Evolutionary conservation across 495 filamentous ascomycete genomes (phyloP), one percentile per base, ranked within the genome.

Genomic region (Penicillium pulvis): DNA sequence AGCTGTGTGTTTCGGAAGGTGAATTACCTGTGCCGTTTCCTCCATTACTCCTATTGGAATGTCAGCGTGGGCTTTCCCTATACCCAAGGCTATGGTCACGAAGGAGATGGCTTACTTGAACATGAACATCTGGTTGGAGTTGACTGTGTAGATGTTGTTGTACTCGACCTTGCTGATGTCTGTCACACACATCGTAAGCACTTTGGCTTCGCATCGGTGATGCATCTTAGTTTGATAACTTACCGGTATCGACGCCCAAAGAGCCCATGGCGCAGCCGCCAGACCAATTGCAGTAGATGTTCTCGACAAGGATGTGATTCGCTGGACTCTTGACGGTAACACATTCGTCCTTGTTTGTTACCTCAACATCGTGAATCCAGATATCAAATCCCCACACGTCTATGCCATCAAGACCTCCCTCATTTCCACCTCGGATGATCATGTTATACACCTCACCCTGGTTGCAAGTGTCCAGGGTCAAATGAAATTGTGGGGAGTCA

Each of bases 61-160:
- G 9, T 59, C 23, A 58, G 48, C 1, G 16, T 28, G n/a, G 16
- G n/a, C n/a, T 52, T 41, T 16, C 11, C 12, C 8, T 51, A 52
- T 23, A 9, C 24, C 3, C 44, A 23, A 33, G n/a, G n/a, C 35
- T 5, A 33, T 39, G 4, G 24, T 14, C 20, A 23, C 1, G 20
- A 23, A 2, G 31, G 30, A 35, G 11, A 23, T 17, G 6, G 20
- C 58, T 6, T 51, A 60, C 53, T 85, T 85, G 68, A 85, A 79
- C 80, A 85, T 83, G 48, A 79, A 71, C 79, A 83, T 83, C 60
- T 83, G 80, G 65, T 81, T 84, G 26, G 70, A 71, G 20, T 78
- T 64, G 53, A 69, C 69, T 12, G 75, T 73, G 65, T 81, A 78
- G 39, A 81, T 69, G 59, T 77, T 73, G 14, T 69, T 60, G 64